phyloP scores from a whole-genome alignment of 495 filamentous ascomycete genomes.

The Penicillium turbatum region DNA sequence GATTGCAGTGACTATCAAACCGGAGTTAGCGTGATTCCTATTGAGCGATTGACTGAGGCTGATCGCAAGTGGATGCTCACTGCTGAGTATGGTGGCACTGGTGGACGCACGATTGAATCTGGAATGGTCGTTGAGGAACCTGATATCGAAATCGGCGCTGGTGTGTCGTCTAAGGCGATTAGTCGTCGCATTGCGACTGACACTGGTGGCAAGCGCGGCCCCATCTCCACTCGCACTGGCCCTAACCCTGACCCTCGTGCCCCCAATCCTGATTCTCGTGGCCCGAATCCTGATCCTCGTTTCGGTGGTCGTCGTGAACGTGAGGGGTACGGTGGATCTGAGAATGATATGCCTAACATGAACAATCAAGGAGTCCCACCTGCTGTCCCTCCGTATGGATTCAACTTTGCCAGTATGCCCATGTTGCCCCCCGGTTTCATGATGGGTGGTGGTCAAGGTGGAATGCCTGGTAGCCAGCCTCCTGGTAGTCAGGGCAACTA shows the following conservation, averaged over 20 bases:
- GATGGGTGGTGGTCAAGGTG: constrained; percentile 43
- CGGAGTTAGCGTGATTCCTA: constrained; percentile 89
- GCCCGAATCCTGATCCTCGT: constrained; percentile 37
- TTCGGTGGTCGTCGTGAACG: constrained; percentile 38
- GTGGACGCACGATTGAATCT: constrained; percentile 70
- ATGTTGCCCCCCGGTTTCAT: constrained; percentile 64
- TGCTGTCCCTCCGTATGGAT: constrained; percentile 61
- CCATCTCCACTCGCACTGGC: constrained; percentile 60
- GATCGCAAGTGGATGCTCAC: constrained; percentile 97
- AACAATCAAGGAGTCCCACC: constrained; percentile 56
- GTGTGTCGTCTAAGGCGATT: constrained; percentile 94
- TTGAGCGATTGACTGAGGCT: constrained; percentile 87
- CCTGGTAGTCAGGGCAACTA: constrained; percentile 44
- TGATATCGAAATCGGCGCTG: constrained; percentile 96
- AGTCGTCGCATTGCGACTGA: constrained; percentile 78
- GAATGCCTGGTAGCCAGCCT: constrained; percentile 35
- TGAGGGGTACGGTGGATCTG: constrained; percentile 16
- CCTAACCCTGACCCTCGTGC: too few species aligned
- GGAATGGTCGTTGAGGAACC: constrained; percentile 94
- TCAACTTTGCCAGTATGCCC: constrained; percentile 65
- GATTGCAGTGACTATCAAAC: constrained; percentile 95
- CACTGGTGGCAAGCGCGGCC: constrained; percentile 67
- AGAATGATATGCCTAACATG: constrained; percentile 37
- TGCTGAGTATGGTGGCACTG: constrained; percentile 89
- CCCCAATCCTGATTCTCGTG: too few species aligned